Evolutionary conservation across 2,329 filamentous ascomycete genomes (phyloP).

Genomic region (Alternaria incomplexa): DNA sequence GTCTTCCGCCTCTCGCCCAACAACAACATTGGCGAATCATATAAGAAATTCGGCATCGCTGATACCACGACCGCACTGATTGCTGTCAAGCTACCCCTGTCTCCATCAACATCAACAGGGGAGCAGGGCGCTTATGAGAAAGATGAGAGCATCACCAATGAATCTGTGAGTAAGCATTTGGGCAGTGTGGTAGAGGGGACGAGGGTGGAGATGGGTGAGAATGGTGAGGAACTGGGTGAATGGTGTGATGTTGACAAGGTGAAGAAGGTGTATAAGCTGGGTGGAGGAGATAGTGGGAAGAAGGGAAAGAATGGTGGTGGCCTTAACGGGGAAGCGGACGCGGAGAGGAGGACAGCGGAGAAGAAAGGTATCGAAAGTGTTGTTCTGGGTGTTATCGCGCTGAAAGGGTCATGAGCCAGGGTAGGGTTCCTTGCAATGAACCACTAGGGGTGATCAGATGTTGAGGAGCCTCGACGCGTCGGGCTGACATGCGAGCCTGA

Average conservation of each 20-base stretch:
- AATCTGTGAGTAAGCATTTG: slow-evolving; percentile 38
- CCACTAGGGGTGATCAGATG: neutral
- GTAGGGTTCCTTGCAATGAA: neutral
- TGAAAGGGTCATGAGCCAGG: slow-evolving; percentile 63
- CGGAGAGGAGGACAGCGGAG: slow-evolving; percentile 50
- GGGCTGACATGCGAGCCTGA: neutral
- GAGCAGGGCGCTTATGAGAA: neutral
- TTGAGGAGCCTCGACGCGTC: neutral
- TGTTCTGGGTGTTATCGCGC: slow-evolving; percentile 77
- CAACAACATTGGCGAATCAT: slow-evolving; percentile 91
- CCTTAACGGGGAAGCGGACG: slow-evolving; percentile 13
- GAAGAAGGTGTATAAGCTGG: slow-evolving; percentile 86
- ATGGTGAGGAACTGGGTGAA: slow-evolving; percentile 59
- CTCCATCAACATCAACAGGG: neutral
- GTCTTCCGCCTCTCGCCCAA: slow-evolving; percentile 80
- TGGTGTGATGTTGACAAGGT: slow-evolving; percentile 62
- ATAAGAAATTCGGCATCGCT: slow-evolving; percentile 83
- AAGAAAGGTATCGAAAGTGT: slow-evolving; percentile 69
- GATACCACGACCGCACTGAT: slow-evolving; percentile 75
- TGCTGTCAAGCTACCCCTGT: slow-evolving; percentile 74
- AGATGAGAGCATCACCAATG: slow-evolving; percentile 19
- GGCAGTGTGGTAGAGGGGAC: slow-evolving; percentile 32
- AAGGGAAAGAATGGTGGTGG: slow-evolving; percentile 43
- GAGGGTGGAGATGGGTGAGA: slow-evolving; percentile 26
- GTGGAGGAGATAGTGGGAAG: slow-evolving; percentile 57